Conservation (phyloP, 495 filamentous ascomycete species). For the Penicillium atrosanguineum region DNA sequence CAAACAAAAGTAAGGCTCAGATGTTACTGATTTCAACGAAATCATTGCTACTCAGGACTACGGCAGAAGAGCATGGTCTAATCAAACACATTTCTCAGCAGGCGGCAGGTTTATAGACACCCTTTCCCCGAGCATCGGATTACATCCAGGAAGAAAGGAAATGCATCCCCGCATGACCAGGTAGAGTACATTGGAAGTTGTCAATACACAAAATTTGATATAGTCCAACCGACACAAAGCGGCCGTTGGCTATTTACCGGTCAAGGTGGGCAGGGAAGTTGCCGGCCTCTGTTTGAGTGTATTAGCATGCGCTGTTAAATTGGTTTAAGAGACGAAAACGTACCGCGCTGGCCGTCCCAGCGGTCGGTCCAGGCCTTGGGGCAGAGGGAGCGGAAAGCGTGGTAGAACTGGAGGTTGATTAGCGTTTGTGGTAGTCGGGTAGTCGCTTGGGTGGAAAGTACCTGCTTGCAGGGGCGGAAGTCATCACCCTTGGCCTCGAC, state of each 20-base stretch:
- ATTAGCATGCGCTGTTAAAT: constrained; percentile 15
- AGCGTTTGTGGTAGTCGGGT: background rate
- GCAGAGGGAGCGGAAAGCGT: constrained; percentile 95
- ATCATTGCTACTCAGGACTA: background rate
- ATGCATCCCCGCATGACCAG: constrained; percentile 36
- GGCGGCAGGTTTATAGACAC: constrained; percentile 38
- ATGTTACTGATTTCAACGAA: no score
- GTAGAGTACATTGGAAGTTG: constrained; percentile 46
- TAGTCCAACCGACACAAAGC: constrained; percentile 22
- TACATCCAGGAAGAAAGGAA: constrained; percentile 22
- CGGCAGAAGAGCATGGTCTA: background rate
- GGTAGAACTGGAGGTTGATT: constrained; percentile 68
- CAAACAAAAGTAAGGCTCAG: no score
- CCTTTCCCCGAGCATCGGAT: constrained; percentile 18
- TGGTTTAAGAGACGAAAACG: constrained; percentile 31
- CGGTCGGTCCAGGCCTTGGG: constrained; percentile 90
- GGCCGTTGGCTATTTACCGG: constrained; percentile 27
- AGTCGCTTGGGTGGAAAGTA: constrained; percentile 35
- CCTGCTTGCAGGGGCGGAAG: constrained; percentile 96
- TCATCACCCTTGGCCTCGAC: constrained; percentile 98
- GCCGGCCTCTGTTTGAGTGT: constrained; percentile 64
- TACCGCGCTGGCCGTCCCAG: constrained; percentile 98
- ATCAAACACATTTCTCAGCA: constrained; percentile 16
- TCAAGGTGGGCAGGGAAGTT: constrained; percentile 74
- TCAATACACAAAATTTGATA: constrained; percentile 39